Evolutionary conservation across 805 yeast species (phyloP).

Genomic region (Scheffersomyces ergatensis): DNA sequence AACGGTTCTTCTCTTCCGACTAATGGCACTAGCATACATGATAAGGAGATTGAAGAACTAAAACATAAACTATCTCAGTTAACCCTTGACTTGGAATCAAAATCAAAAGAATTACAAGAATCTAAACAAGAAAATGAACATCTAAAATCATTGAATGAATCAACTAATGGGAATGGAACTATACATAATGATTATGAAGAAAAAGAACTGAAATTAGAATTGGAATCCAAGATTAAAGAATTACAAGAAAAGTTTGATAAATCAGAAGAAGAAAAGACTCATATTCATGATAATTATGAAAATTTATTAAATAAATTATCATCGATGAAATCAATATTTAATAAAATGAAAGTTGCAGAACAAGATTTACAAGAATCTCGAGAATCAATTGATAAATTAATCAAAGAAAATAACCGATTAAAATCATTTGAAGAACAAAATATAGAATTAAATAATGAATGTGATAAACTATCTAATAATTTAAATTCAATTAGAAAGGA

Average conservation of each 20-base stretch:
- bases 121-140: conserved; percentile 49
- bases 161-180: neutral
- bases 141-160: conserved; percentile 36
- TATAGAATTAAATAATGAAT: conserved; percentile 48
- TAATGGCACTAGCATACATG: too few species aligned
- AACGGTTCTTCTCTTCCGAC: too few species aligned
- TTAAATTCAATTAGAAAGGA: conserved; percentile 37
- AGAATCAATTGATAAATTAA: conserved; percentile 34
- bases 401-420: conserved; percentile 23
- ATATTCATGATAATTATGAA: conserved; percentile 59
- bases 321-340: conserved; percentile 70
- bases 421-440: conserved; percentile 20
- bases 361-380: conserved; percentile 56
- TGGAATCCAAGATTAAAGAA: neutral
- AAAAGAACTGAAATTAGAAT: neutral
- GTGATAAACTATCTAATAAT: conserved; percentile 46
- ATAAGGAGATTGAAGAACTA: neutral
- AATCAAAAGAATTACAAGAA: conserved; percentile 2
- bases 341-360: conserved; percentile 71
- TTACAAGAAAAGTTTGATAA: conserved; percentile 3
- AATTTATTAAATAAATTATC: conserved; percentile 60
- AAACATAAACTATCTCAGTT: neutral
- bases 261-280: conserved; percentile 48
- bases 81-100: neutral
- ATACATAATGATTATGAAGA: neutral